phyloP scores from a whole-genome alignment of 2,329 filamentous ascomycete species.

The Chaetomiaceae sp. region DNA sequence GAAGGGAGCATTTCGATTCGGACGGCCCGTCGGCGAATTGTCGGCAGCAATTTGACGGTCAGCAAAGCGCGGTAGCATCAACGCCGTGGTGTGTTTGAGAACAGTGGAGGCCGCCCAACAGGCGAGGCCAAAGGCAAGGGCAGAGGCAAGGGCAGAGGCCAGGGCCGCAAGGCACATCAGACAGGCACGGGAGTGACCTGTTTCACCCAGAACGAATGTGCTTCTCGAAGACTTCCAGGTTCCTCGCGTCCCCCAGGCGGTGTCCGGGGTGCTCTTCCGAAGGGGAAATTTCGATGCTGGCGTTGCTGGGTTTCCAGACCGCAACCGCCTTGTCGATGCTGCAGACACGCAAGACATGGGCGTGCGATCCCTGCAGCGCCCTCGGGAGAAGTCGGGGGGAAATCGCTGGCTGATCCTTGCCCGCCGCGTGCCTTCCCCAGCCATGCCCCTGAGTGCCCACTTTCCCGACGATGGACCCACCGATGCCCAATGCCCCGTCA shows the following conservation, averaged over 20 bases:
- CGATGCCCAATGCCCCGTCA: constrained; percentile 11
- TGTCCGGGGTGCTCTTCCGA: constrained; percentile 7
- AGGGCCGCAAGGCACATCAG: constrained; percentile 16
- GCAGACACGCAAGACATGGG: not conserved
- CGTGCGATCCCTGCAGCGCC: constrained; percentile 9
- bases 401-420: constrained; percentile 17
- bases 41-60: constrained; percentile 5
- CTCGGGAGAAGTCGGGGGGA: constrained; percentile 21
- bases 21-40: constrained; percentile 6
- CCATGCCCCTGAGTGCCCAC: constrained; percentile 20
- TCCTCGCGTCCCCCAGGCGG: constrained; percentile 7
- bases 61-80: not conserved
- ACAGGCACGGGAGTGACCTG: constrained; percentile 18
- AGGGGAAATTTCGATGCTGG: constrained; percentile 9
- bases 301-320: no score
- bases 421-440: constrained; percentile 18
- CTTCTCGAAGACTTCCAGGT: constrained; percentile 18
- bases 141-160: not conserved
- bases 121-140: not conserved
- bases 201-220: constrained; percentile 12
- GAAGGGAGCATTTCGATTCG: constrained; percentile 3
- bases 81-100: constrained; percentile 17
- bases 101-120: constrained; percentile 16
- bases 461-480: constrained; percentile 9
- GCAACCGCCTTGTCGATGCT: not conserved